Percentiles rank a stretch among this genome's conserved stretches.
phyloP scores from a whole-genome alignment of 169 alveolate species.

The Cryptosporidium ryanae region DNA sequence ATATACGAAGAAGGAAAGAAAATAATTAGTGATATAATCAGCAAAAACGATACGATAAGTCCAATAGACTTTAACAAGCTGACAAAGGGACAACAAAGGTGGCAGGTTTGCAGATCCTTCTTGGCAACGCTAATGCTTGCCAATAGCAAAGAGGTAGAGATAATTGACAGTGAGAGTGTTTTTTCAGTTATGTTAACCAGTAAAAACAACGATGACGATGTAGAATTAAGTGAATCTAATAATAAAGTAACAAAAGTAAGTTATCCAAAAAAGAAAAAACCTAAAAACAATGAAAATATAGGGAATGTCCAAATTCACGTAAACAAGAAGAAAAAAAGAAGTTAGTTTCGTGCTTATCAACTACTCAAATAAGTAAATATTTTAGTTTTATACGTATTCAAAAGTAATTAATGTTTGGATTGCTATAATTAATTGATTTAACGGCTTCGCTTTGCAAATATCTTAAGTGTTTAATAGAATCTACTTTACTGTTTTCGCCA shows the following conservation, averaged over 20 bases:
- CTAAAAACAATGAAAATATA: conserved; percentile 2
- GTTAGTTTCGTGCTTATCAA: not conserved
- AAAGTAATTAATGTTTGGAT: conserved; percentile 19
- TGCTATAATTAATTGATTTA: not conserved
- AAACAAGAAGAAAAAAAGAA: not conserved
- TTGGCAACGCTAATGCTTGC: conserved; percentile 68
- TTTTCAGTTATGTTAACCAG: conserved; percentile 2
- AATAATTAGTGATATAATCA: conserved; percentile 27
- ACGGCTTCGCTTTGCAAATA: conserved; percentile 37
- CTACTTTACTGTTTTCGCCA: conserved; percentile 20
- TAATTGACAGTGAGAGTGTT: not conserved
- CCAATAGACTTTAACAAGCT: conserved; percentile 14
- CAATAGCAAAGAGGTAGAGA: conserved; percentile 50
- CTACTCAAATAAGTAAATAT: too few relatives aligned
- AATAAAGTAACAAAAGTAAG: not conserved
- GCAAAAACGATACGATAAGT: not conserved
- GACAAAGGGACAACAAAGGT: conserved; percentile 19
- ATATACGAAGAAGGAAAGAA: conserved; percentile 39
- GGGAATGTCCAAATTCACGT: not conserved
- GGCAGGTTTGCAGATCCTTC: conserved; percentile 70
- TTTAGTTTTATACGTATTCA: not conserved
- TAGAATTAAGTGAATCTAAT: not conserved
- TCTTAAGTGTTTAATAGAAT: conserved; percentile 19
- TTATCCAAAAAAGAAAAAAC: conserved; percentile 55
- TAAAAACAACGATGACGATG: not conserved